Percentiles rank a stretch among this genome's conserved stretches.
phyloP scores from a whole-genome alignment of 495 filamentous ascomycete species.

The Emericellopsis terricola region DNA sequence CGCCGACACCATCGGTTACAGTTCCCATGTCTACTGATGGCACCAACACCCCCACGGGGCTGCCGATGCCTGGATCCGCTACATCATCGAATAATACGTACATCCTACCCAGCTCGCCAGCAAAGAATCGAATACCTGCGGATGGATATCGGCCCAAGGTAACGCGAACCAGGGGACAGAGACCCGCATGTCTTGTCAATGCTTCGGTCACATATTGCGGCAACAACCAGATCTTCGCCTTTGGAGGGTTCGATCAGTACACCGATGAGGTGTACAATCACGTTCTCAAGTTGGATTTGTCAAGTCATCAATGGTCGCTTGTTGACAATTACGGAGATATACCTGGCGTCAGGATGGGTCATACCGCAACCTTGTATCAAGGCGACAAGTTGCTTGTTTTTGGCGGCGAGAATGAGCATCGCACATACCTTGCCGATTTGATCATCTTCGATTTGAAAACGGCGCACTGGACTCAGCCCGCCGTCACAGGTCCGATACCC shows the following conservation, averaged over 20 bases:
- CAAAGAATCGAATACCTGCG: constrained; percentile 37
- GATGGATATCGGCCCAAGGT: constrained; percentile 69
- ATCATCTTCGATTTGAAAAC: constrained; percentile 90
- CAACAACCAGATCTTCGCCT: constrained; percentile 91
- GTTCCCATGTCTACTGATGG: too few relatives aligned
- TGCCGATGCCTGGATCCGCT: constrained; percentile 28
- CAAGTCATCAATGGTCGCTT: constrained; percentile 76
- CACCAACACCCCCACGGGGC: too few relatives aligned
- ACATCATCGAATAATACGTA: constrained; percentile 58
- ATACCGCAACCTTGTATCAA: constrained; percentile 89
- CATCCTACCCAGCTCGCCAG: constrained; percentile 67
- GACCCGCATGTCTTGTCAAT: constrained; percentile 90
- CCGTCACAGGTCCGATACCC: constrained; percentile 64
- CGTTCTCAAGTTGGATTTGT: constrained; percentile 72
- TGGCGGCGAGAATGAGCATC: constrained; percentile 93
- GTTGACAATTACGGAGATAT: constrained; percentile 99
- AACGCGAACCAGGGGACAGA: constrained; percentile 63
- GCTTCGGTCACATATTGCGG: constrained; percentile 94
- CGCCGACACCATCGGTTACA: too few relatives aligned
- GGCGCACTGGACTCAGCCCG: constrained; percentile 83
- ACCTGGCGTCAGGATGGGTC: constrained; percentile 97
- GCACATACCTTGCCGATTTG: constrained; percentile 85
- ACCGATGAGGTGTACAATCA: constrained; percentile 99
- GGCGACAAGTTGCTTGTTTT: constrained; percentile 90
- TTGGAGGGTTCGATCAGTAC: constrained; percentile 97